Conservation (phyloP, 2,329 filamentous ascomycete species). For the Cercospora sp. region DNA sequence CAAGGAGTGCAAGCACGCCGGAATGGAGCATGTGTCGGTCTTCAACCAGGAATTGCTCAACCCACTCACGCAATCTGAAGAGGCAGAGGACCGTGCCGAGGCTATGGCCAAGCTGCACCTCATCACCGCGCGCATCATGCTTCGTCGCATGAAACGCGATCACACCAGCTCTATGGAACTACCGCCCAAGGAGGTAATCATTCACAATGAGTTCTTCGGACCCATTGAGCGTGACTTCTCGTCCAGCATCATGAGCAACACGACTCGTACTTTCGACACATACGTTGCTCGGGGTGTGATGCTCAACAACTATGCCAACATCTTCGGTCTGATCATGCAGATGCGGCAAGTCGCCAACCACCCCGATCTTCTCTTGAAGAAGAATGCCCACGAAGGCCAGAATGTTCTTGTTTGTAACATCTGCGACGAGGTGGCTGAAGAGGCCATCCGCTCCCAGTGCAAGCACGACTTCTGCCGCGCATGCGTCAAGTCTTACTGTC, state of each 20-base stretch:
- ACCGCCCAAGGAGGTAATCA: conserved; percentile 87
- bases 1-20: conserved; percentile 65
- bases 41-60: conserved; percentile 96
- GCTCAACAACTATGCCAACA: conserved; percentile 96
- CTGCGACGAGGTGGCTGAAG: conserved; percentile 93
- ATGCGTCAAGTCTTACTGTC: conserved; percentile 77
- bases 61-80: conserved; percentile 58
- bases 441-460: conserved; percentile 87
- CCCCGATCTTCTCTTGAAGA: conserved; percentile 89
- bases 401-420: conserved; percentile 91
- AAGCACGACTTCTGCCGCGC: conserved; percentile 88
- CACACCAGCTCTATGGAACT: conserved; percentile 94
- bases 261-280: conserved; percentile 85
- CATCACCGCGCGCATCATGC: conserved; percentile 91
- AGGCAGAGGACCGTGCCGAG: conserved; percentile 58
- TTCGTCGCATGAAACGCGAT: conserved; percentile 90
- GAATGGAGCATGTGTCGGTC: conserved; percentile 71
- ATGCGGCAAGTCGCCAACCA: conserved; percentile 98
- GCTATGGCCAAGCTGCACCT: conserved; percentile 82
- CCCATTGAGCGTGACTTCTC: conserved; percentile 96
- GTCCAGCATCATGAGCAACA: conserved; percentile 90
- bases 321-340: conserved; percentile 98
- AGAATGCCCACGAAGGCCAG: conserved; percentile 79
- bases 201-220: conserved; percentile 94
- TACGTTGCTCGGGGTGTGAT: conserved; percentile 93